Base-by-base conservation (phyloP, 441 rosid genomes). In the Pelargonium fulgidum region DNA sequence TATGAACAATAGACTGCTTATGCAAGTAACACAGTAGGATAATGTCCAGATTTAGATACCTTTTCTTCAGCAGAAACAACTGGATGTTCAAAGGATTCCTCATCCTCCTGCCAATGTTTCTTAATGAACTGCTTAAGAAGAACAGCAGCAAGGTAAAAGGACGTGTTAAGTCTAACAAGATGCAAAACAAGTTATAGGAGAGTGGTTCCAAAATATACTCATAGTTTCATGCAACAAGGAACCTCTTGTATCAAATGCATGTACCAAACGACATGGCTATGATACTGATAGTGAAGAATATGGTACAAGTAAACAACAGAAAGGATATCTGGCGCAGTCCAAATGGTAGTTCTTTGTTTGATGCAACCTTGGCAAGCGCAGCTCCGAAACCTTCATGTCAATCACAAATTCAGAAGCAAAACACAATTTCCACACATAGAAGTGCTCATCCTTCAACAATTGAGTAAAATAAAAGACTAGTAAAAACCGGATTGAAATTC, bases 321-420 rank as follows among this genome's bases (percentile, higher is more conserved):
- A 67, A 89, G 97, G 97, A 91, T 94, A 94, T 91, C 84, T 94
- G 99, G 29, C 97, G 91, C 83, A 94, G 73, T 74, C 96, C 97
- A 52, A 83, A 72, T 0, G 93, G 81, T 66, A 91, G 81, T 68
- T 85, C 91, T 82, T 79, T 84, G 79, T 87, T 86, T 24, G 92
- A 92, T 71, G 96, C 85, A 77, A 91, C 88, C 78, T 82, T 89
- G 61, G 93, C 83, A 41, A 94, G 85, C 71, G 89, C 97, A 54
- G 70, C 81, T 58, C 97, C 97, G 82, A 94, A 91, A 69, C 97
- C 99, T 94, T 76, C 63, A 83, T 63, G 48, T 70, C 33, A 26
- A 26, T 26, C 3, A 26, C 33, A 26, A 26, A 26, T 26, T 26
- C 2, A 26, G 33, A 17, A 16, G 54, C 48, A 33, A 64, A 26